Base-by-base conservation (phyloP, 2,329 filamentous ascomycete species). In the Epichloe elymi region DNA sequence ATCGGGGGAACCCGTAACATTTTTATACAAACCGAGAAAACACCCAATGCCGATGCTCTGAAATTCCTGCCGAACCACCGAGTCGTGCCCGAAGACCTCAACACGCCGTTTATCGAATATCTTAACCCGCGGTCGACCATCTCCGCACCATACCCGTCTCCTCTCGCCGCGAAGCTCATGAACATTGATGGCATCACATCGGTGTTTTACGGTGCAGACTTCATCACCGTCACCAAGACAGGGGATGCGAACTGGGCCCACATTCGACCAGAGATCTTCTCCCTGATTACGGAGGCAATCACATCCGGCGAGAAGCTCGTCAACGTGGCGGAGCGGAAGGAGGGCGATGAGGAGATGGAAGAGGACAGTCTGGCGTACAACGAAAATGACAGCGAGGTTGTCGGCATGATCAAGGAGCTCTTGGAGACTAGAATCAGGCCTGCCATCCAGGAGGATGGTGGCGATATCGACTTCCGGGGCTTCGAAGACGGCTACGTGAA, bases 321-420 rank as follows among this genome's bases (percentile, higher is more conserved):
- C 53, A 87, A 80, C 56, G 76, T 82, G 0, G 72, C 79, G 2
- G 82, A 85, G 58, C 78, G 76, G 58, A 80, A 79, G 53, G 64
- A 78, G 56, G 78, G 63, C 59, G 76, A 70, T 54, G 70, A 56
- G 5, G 56, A 56, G 5, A 54, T 50, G 4, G 69, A 72, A 55
- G 78, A 79, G 54, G 88, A 95, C 60, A 86, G 80, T 54, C 72
- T 95, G 48, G 80, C 80, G 20, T 95, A 91, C 66, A 83, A 91
- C 60, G 89, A 95, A 64, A 84, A 94, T 55, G 93, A 98, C 65
- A 85, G 83, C 58, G 93, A 98, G 69, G 88, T 96, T 11, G 85
- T 98, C 8, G 86, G 88, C 53, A 97, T 97, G 93, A 97, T 98
- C 70, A 95, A 97, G 72, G 93, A 98, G 70, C 73, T 98, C 35